Conservation (phyloP, 2,329 filamentous ascomycete genomes). For the Pestalotiopsis sp. region DNA sequence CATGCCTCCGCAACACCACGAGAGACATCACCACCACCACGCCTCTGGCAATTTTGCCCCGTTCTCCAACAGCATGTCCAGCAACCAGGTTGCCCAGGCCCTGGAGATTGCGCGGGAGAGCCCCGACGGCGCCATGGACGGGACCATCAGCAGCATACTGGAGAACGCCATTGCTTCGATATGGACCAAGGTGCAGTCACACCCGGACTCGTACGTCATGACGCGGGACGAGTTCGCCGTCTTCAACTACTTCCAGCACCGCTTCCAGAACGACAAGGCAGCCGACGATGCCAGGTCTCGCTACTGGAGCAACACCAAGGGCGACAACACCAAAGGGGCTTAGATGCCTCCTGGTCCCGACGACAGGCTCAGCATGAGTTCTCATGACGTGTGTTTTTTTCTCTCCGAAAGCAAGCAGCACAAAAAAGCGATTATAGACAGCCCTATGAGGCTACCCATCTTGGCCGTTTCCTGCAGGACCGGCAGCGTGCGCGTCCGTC, state of each 20-base stretch:
- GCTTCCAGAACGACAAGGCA: conserved; percentile 58
- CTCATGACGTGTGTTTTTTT: neutral
- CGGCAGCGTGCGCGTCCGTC: neutral
- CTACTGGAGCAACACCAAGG: conserved; percentile 52
- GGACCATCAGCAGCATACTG: conserved; percentile 64
- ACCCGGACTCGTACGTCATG: conserved; percentile 74
- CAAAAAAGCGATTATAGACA: neutral
- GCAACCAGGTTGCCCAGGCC: conserved; percentile 61
- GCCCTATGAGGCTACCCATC: conserved; percentile 1
- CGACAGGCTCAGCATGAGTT: too few relatives aligned
- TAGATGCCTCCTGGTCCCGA: neutral
- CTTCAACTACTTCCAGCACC: conserved; percentile 81
- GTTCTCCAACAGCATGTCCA: conserved; percentile 22
- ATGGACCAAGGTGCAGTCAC: conserved; percentile 67
- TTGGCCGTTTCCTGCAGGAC: neutral
- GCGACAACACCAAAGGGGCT: conserved; percentile 7
- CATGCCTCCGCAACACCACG: conserved; percentile 16
- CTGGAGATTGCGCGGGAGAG: conserved; percentile 77
- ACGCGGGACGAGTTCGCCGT: conserved; percentile 78
- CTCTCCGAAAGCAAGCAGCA: neutral
- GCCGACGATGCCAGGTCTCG: conserved; percentile 50
- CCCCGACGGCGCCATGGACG: conserved; percentile 66
- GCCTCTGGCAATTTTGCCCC: conserved; percentile 13
- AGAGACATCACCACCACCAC: conserved; percentile 15
- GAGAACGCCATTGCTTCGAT: conserved; percentile 65